These are phyloP conservation scores for Tricholoma hemisulphureum DNA, from an alignment of 768 basidiomycete species.

Conservation along the genomic window DNA sequence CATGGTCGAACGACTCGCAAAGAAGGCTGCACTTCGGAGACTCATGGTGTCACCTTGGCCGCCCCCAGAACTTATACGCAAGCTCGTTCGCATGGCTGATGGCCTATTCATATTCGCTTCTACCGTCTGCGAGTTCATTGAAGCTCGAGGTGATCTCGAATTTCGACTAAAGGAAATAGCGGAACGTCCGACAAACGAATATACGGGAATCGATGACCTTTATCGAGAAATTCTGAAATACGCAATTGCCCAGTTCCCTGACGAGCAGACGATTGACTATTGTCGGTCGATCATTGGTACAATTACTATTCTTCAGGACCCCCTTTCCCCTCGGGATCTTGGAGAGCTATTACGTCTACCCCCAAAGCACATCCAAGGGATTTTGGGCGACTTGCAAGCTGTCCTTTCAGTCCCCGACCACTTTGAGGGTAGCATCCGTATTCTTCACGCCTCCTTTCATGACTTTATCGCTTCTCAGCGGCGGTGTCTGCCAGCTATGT, in stretches of 20 bases:
- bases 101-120: constrained; percentile 23
- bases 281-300: constrained; percentile 15
- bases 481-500: constrained; percentile 13
- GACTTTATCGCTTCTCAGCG: constrained; percentile 12
- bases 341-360: constrained; percentile 12
- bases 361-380: constrained; percentile 17
- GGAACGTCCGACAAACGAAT: constrained; percentile 11
- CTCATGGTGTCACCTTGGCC: constrained; percentile 16
- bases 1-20: constrained; percentile 5
- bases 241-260: constrained; percentile 14
- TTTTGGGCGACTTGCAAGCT: constrained; percentile 13
- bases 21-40: constrained; percentile 7
- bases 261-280: constrained; percentile 8
- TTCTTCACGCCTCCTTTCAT: constrained; percentile 16
- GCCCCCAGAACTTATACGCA: constrained; percentile 10
- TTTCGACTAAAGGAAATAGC: constrained; percentile 15
- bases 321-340: constrained; percentile 13
- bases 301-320: constrained; percentile 13
- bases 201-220: constrained; percentile 15
- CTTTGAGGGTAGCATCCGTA: constrained; percentile 9
- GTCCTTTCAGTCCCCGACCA: constrained; percentile 15
- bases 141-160: constrained; percentile 16
- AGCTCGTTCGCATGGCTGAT: constrained; percentile 12
- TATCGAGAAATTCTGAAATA: constrained; percentile 14
- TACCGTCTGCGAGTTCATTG: constrained; percentile 18